Evolutionary conservation across 768 basidiomycete species (phyloP).

Genomic region (Tylopilus vinaceipallidus): DNA sequence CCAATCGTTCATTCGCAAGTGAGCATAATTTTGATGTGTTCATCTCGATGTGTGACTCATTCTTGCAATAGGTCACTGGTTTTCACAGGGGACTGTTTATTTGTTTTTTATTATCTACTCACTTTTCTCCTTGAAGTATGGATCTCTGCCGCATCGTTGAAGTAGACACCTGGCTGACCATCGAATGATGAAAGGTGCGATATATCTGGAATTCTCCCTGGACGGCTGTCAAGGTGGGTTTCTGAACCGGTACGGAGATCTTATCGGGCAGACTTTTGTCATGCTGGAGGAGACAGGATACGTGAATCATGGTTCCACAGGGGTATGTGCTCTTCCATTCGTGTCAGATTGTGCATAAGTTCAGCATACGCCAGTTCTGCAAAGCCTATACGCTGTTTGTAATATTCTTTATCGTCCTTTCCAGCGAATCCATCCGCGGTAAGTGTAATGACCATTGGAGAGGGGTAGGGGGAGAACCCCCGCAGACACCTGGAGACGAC

Average conservation of each 20-base stretch:
- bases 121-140: conserved; percentile 29
- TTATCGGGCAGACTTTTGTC: conserved; percentile 22
- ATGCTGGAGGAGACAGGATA: conserved; percentile 24
- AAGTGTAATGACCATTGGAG: too few relatives aligned
- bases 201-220: conserved; percentile 18
- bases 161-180: not conserved
- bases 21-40: too few relatives aligned
- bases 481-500: too few relatives aligned
- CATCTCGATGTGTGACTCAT: too few relatives aligned
- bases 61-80: too few relatives aligned
- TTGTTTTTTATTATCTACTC: conserved; percentile 27
- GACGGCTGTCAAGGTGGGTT: conserved; percentile 12
- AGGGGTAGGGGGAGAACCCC: too few relatives aligned
- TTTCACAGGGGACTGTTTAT: too few relatives aligned
- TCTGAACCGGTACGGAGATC: conserved; percentile 17
- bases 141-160: too few relatives aligned
- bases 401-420: conserved; percentile 2
- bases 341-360: not conserved
- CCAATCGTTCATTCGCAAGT: too few relatives aligned
- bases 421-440: conserved; percentile 25
- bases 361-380: conserved; percentile 15
- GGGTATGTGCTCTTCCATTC: conserved; percentile 2
- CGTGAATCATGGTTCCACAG: conserved; percentile 11
- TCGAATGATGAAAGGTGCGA: conserved; percentile 8
- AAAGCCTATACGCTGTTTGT: not conserved